Conservation (phyloP, 169 alveolate genomes). For the Nephromyces sp. region DNA sequence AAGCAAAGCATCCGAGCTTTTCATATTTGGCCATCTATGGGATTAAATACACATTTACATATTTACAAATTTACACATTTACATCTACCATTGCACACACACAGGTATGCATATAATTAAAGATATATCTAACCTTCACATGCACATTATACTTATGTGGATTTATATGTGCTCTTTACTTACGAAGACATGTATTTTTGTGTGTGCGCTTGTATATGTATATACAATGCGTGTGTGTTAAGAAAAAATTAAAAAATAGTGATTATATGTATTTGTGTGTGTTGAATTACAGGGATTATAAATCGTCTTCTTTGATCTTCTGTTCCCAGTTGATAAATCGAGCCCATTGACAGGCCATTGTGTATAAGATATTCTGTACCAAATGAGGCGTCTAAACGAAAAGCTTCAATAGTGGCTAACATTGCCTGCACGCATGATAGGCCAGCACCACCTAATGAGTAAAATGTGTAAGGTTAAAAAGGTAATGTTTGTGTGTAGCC, state of each 20-base stretch:
- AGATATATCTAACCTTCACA: too few species aligned
- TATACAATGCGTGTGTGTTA: too few species aligned
- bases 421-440: conserved; percentile 3
- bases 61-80: neutral
- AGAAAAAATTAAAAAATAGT: too few species aligned
- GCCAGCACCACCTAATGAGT: conserved; percentile 29
- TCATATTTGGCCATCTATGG: conserved; percentile 25
- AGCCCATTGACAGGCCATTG: conserved; percentile 28
- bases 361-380: conserved; percentile 37
- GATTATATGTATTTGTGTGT: too few species aligned
- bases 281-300: too few species aligned
- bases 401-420: conserved; percentile 21
- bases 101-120: too few species aligned
- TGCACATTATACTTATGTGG: too few species aligned
- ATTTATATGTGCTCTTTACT: too few species aligned
- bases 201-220: too few species aligned
- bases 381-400: conserved; percentile 41
- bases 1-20: conserved; percentile 57
- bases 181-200: too few species aligned
- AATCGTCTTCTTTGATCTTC: conserved; percentile 24
- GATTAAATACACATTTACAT: neutral
- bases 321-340: conserved; percentile 33
- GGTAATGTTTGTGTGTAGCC: neutral
- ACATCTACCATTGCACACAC: too few species aligned
- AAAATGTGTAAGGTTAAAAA: too few species aligned